Base-by-base conservation (phyloP, 2,329 filamentous ascomycete genomes). In the Zasmidium angulare region DNA sequence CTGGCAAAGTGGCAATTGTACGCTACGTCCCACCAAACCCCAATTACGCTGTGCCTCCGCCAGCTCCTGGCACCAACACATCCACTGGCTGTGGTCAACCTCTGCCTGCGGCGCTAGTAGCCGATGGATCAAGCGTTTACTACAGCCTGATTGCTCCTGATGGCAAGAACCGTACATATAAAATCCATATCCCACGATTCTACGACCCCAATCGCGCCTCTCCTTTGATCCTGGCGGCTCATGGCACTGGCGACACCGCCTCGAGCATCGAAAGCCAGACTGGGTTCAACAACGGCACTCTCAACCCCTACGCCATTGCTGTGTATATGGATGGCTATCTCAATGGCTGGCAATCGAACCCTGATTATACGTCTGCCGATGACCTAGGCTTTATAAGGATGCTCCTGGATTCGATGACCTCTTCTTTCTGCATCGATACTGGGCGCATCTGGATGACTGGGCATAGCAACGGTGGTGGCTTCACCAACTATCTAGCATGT, bases 391-490 rank as follows among this genome's bases (percentile, higher is more conserved):
- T 81, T 64, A 76, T 75, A 10, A 65, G 76, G 3, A 73, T 77
- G 49, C 71, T 82, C 22, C 66, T 79, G 49, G 65, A 72, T 10
- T 62, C 76, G 26, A 61, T 82, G 3, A 68, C 75, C 53, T 62
- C 67, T 4, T 68, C 63, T 2, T 79, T 78, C 66, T 82, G 79
- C 63, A 72, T 82, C 59, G 77, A 82, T 59, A 64, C 70, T 1
- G 69, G 68, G 0, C 76, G 75, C 9, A 73, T 82, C 40, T 81
- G 80, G 56, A 75, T 75, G 2, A 71, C 74, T 0, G 80, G 79
- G 46, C 83, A 85, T 62, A 85, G 77, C 63, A 84, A 85, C 48
- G 83, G 82, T 2, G 84, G 80, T 1, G 82, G 78, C 4, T 78
- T 81, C 22, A 76, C 75, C 4, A 76, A 74, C n/a, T 66, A 77